Base-by-base conservation (phyloP, 2,329 filamentous ascomycete genomes). In the Annulohypoxylon truncatum region DNA sequence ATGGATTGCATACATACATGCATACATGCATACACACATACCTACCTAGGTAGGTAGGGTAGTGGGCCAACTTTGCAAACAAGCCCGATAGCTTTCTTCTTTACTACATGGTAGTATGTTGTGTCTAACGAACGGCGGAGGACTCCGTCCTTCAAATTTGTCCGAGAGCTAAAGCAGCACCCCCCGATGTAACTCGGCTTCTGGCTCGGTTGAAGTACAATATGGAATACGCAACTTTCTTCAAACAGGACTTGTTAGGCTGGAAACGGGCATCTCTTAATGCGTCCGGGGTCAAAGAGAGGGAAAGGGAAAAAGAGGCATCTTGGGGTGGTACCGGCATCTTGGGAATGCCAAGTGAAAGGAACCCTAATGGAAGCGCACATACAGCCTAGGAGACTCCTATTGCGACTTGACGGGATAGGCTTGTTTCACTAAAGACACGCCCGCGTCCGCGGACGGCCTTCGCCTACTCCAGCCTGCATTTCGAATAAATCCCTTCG, bases 291-390 rank as follows among this genome's bases (percentile, higher is more conserved):
- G 50, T 58, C 42, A 48, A 44, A 54, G 58, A 50, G 38, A 51
- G 60, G 26, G 24, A 40, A 20, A 53, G 35, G 31, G 15, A 26
- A 64, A 50, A 55, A 62, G 55, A 67, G 55, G 61, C 38, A 63
- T 69, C 63, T 69, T 67, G 38, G 40, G 61, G 65, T 68, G 67
- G 59, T 70, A 66, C 67, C 67, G 67, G 31, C 67, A 64, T 66
- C 61, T 70, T 70, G 67, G 67, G 56, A 66, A 70, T 65, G 67
- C 67, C 67, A 70, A 70, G 65, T 48, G 63, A 67, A 63, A 67
- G 67, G 58, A 69, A 69, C 51, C 58, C 20, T 64, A 53, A 64
- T 67, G 26, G 67, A 69, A 69, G 67, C 66, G 55, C 38, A 52
- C 44, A 61, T 28, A 28, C 44, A 15, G 22, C 22, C 44, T 48